phyloP scores from a whole-genome alignment of 768 basidiomycete species.

The Candolleomyces aberdarensis region DNA sequence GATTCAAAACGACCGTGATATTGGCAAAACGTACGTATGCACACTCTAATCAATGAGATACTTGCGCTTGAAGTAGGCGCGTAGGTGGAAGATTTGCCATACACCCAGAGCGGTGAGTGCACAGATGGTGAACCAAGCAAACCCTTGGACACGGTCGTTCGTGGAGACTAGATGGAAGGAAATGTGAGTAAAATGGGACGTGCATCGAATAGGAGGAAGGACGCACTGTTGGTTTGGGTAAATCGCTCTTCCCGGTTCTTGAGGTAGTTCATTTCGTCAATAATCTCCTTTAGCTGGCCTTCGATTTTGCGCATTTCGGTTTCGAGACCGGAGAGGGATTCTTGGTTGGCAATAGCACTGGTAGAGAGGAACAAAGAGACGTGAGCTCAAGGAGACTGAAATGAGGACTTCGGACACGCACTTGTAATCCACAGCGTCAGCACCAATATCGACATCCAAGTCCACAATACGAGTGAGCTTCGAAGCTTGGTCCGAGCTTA shows the following conservation, averaged over 20 bases:
- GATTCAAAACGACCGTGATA: not conserved
- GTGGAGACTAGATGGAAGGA: slow-evolving; percentile 68
- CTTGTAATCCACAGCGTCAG: slow-evolving; percentile 99
- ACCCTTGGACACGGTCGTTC: slow-evolving; percentile 85
- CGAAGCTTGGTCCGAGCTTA: slow-evolving; percentile 43
- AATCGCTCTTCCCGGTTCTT: slow-evolving; percentile 89
- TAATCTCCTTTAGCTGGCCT: slow-evolving; percentile 90
- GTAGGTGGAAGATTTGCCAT: slow-evolving; percentile 95
- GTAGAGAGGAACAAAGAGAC: not conserved
- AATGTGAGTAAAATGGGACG: slow-evolving; percentile 1
- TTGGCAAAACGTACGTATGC: not conserved
- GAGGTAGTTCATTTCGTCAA: slow-evolving; percentile 90
- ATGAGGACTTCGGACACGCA: slow-evolving; percentile 33
- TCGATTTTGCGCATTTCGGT: slow-evolving; percentile 99
- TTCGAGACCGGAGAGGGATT: slow-evolving; percentile 91
- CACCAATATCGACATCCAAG: slow-evolving; percentile 96
- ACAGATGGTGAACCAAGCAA: slow-evolving; percentile 85
- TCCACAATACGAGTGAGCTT: slow-evolving; percentile 73
- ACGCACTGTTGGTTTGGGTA: slow-evolving; percentile 83
- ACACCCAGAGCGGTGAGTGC: slow-evolving; percentile 71
- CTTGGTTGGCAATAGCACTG: slow-evolving; percentile 98
- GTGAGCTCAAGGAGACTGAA: not conserved
- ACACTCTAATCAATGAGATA: slow-evolving; percentile 76
- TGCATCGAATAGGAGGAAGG: not conserved
- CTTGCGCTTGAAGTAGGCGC: slow-evolving; percentile 95